Evolutionary conservation across 169 alveolate genomes (phyloP).

Genomic region (Blepharisma undulans): DNA sequence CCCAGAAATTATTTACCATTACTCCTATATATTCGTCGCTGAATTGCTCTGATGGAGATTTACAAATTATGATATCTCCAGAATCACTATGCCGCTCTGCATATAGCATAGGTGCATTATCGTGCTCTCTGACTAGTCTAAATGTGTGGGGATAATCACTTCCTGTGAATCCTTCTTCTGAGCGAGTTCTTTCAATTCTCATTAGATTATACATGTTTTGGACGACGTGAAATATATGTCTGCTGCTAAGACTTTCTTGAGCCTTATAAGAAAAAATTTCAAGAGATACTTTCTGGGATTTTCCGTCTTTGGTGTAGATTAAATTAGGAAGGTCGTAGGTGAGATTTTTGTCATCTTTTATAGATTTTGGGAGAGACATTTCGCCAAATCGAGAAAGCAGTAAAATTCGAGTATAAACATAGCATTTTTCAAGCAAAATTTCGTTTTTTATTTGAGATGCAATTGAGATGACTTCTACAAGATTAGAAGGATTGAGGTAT

Average conservation of each 20-base stretch:
- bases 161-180: slow-evolving; percentile 37
- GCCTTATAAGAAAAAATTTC: slow-evolving; percentile 36
- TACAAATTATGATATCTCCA: slow-evolving; percentile 9
- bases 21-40: slow-evolving; percentile 34
- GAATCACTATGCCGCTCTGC: slow-evolving; percentile 28
- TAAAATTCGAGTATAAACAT: background rate
- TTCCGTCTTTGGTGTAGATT: background rate
- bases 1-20: slow-evolving; percentile 29
- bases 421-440: background rate
- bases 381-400: background rate
- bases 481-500: slow-evolving; percentile 2
- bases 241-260: background rate
- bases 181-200: slow-evolving; percentile 33
- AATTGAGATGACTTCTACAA: background rate
- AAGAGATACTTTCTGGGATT: background rate
- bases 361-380: background rate
- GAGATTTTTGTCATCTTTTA: slow-evolving; percentile 3
- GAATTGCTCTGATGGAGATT: background rate
- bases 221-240: background rate
- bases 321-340: background rate
- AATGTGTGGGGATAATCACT: slow-evolving; percentile 40
- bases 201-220: slow-evolving; percentile 16
- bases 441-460: slow-evolving; percentile 2
- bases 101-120: background rate
- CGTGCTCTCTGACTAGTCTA: slow-evolving; percentile 34